Evolutionary conservation across 1,284 basidiomycete species (phyloP).

Genomic region (Bjerkandera adusta): DNA sequence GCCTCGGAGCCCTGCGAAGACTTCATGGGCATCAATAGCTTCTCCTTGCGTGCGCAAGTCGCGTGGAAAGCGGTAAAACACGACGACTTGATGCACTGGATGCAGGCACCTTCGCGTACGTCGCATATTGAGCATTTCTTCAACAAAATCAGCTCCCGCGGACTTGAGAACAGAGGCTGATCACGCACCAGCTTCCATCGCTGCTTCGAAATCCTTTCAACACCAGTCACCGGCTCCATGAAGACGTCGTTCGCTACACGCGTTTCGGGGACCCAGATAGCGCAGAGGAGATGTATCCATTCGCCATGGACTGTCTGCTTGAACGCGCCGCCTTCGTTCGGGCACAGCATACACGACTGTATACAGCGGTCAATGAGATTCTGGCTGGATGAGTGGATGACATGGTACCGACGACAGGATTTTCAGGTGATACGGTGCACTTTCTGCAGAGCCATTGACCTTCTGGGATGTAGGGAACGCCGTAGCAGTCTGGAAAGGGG

Average conservation of each 20-base stretch:
- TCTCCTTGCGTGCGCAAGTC: constrained; percentile 89
- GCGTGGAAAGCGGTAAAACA: constrained; percentile 96
- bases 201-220: constrained; percentile 86
- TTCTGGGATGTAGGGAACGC: constrained; percentile 98
- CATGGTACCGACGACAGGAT: constrained; percentile 78
- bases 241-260: constrained; percentile 93
- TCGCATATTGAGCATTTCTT: constrained; percentile 89
- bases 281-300: constrained; percentile 97
- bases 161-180: not conserved
- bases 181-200: constrained; percentile 88
- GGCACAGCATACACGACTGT: constrained; percentile 91
- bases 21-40: constrained; percentile 86
- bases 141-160: constrained; percentile 11
- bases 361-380: constrained; percentile 1
- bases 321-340: constrained; percentile 97
- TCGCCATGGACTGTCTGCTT: constrained; percentile 94
- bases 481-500: constrained; percentile 96
- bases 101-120: constrained; percentile 85
- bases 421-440: constrained; percentile 97
- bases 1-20: constrained; percentile 72
- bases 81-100: constrained; percentile 90
- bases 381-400: not conserved
- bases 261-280: constrained; percentile 98
- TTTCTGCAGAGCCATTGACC: constrained; percentile 99
- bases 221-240: constrained; percentile 96